These are phyloP conservation scores for Penicillium lagena DNA, from an alignment of 495 filamentous ascomycete genomes.

Conservation along the genomic window DNA sequence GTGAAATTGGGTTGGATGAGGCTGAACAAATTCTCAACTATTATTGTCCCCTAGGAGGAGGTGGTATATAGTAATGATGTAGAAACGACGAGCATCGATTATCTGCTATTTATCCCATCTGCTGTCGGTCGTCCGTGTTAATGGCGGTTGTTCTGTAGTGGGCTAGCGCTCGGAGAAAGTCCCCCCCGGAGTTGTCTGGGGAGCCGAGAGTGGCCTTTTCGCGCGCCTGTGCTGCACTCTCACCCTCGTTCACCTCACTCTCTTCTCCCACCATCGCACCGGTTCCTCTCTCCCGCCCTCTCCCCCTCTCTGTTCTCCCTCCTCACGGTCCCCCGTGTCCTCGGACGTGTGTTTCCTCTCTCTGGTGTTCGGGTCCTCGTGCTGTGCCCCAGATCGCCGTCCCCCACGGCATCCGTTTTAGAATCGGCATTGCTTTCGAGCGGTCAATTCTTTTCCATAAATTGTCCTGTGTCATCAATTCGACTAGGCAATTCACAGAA, in stretches of 20 bases:
- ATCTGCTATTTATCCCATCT: no score
- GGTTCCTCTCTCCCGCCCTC: constrained; percentile 8
- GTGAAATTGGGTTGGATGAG: no score
- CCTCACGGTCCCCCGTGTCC: neutral
- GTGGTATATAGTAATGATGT: no score
- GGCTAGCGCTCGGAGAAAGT: constrained; percentile 21
- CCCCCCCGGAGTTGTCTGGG: constrained; percentile 18
- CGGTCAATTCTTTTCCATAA: neutral
- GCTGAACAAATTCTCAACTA: no score
- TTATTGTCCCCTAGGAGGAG: no score
- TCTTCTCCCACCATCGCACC: constrained; percentile 4
- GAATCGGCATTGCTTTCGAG: neutral
- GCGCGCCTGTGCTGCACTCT: constrained; percentile 19
- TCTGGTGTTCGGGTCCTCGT: constrained; percentile 7
- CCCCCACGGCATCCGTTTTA: no score
- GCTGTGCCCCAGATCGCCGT: neutral
- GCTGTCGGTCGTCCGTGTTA: no score
- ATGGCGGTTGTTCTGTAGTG: neutral
- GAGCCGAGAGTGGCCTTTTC: constrained; percentile 22
- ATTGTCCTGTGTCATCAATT: no score
- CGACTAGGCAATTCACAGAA: no score
- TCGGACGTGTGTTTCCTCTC: no score
- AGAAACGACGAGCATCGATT: no score
- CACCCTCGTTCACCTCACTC: constrained; percentile 8
- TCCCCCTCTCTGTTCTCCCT: constrained; percentile 4